These are phyloP conservation scores for Fusarium redolens DNA, from an alignment of 2,329 filamentous ascomycete genomes.

Conservation along the genomic window DNA sequence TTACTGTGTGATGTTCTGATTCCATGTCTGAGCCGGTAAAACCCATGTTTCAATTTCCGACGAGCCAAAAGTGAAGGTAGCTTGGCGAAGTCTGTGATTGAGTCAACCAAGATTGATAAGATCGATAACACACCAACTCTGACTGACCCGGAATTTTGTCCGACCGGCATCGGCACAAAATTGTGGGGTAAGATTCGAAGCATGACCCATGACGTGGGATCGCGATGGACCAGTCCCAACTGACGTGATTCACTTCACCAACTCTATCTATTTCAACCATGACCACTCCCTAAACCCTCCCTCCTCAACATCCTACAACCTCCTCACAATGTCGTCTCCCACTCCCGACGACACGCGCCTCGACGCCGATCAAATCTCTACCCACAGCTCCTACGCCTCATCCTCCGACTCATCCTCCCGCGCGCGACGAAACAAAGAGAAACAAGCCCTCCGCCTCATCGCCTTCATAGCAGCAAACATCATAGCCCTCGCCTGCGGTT, in stretches of 20 bases:
- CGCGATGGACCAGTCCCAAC: constrained; percentile 24
- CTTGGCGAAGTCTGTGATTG: not conserved
- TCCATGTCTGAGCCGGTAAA: not conserved
- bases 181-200: constrained; percentile 14
- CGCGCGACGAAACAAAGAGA: constrained; percentile 43
- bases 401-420: constrained; percentile 34
- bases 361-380: constrained; percentile 43
- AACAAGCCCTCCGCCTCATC: constrained; percentile 54
- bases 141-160: constrained; percentile 9
- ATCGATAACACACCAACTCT: not conserved
- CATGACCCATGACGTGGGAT: constrained; percentile 39
- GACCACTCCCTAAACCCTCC: not conserved
- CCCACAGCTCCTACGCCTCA: constrained; percentile 41
- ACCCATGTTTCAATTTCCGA: not conserved
- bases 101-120: constrained; percentile 1
- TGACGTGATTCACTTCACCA: constrained; percentile 28
- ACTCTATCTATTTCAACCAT: constrained; percentile 10
- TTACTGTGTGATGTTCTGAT: no score
- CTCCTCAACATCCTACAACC: not conserved
- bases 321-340: constrained; percentile 37
- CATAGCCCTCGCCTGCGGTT: constrained; percentile 82
- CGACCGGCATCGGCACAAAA: constrained; percentile 25
- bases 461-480: constrained; percentile 67
- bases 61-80: not conserved
- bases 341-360: constrained; percentile 30